Percentiles rank a stretch among this genome's conserved stretches.
Evolutionary conservation across 2,329 filamentous ascomycete genomes (phyloP).

Genomic region (Fusarium pseudograminearum): DNA sequence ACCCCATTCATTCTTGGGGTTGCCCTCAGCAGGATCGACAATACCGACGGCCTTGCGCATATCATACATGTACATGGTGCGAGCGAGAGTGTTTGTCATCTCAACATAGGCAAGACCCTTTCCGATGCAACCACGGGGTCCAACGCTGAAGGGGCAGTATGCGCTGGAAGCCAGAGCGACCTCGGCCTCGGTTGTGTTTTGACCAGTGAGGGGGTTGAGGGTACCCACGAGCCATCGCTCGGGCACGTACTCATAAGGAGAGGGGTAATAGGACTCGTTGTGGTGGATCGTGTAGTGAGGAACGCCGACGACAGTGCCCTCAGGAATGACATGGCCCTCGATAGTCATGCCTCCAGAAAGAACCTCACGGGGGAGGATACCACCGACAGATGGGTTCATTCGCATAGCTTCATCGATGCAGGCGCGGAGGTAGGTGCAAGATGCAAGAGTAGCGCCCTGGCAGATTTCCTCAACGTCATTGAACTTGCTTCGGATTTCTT

Average conservation of each 20-base stretch:
- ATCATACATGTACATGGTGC: conserved; percentile 72
- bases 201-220: conserved; percentile 53
- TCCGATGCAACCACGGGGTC: conserved; percentile 77
- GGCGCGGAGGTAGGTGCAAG: conserved; percentile 70
- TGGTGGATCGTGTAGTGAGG: conserved; percentile 78
- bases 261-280: conserved; percentile 71
- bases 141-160: conserved; percentile 80
- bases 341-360: conserved; percentile 66
- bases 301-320: conserved; percentile 71
- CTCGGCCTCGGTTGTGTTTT: conserved; percentile 62
- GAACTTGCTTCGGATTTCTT: conserved; percentile 67
- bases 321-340: conserved; percentile 66
- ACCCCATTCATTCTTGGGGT: conserved; percentile 62
- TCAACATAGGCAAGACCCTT: conserved; percentile 77
- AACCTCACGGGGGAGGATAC: conserved; percentile 70
- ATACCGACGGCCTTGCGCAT: conserved; percentile 64
- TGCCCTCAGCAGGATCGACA: conserved; percentile 65
- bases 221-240: conserved; percentile 73
- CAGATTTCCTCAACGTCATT: conserved; percentile 65
- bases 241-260: conserved; percentile 69
- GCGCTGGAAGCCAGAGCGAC: conserved; percentile 70
- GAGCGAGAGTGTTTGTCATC: conserved; percentile 72
- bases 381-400: conserved; percentile 70
- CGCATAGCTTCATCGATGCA: conserved; percentile 76
- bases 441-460: conserved; percentile 62